phyloP scores from a whole-genome alignment of 371 early-diverging fungal genomes.

The Mucor irregularis region DNA sequence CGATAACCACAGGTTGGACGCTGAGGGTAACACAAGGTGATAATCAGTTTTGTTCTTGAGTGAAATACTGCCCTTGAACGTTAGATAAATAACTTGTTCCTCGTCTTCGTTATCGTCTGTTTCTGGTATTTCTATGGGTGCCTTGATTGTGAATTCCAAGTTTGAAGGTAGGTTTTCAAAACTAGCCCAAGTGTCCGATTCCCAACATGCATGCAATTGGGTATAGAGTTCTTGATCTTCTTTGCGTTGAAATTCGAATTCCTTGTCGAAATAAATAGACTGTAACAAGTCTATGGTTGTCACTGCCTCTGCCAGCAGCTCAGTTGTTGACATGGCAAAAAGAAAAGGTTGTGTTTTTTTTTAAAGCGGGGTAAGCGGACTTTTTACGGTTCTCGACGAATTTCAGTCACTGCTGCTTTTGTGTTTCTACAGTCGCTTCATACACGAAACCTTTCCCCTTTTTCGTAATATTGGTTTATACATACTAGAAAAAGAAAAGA shows the following conservation, averaged over 20 bases:
- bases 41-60: neutral
- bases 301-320: conserved; percentile 13
- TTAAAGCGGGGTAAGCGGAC: neutral
- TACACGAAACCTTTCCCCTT: neutral
- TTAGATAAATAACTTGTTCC: neutral
- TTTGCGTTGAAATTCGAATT: conserved; percentile 16
- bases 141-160: conserved; percentile 15
- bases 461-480: neutral
- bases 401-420: neutral
- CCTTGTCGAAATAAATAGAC: conserved; percentile 26
- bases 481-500: neutral
- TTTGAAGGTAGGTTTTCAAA: neutral
- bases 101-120: neutral
- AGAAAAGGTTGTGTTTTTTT: neutral
- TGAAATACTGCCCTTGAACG: conserved; percentile 10
- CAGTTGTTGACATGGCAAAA: neutral
- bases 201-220: neutral
- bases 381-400: neutral
- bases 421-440: too few relatives aligned
- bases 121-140: conserved; percentile 11
- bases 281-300: conserved; percentile 22
- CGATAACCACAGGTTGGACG: conserved; percentile 29
- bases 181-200: neutral
- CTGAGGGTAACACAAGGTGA: conserved; percentile 22
- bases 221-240: conserved; percentile 7